Base-by-base conservation (phyloP, 805 yeast species). In the Saccharomycopsis sp. region DNA sequence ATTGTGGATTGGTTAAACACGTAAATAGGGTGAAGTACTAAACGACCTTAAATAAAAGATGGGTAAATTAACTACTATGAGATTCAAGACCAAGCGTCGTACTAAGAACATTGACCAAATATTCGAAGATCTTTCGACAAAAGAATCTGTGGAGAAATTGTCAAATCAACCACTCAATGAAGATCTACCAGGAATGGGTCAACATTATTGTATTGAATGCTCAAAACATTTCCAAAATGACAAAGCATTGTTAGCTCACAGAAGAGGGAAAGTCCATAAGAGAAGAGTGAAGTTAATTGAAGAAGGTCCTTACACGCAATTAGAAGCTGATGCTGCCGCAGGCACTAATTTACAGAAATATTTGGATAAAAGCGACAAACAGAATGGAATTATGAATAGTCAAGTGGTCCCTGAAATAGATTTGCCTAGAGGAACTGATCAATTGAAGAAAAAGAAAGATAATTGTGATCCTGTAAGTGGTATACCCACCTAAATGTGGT, bases 171-270 rank as follows among this genome's bases (percentile, higher is more conserved):
- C 86, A 4, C 62, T 85, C 45, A 96, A 90, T 62, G 97, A 90
- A 65, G 77, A 79, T 36, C 81, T 82, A 59, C 89, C 97, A 1
- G 99, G 99, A 1, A 66, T 93, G 53, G 99, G 96, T 13, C 97
- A 93, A 64, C 82, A 77, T 63, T 93, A 86, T 63, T 93, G 97
- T 64, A 72, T 93, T 43, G 95, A 88, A 52, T 93, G 99, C 70
- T 94, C 95, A 40, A 85, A 82, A 60, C 87, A 93, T 63, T 87
- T 79, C 58, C 96, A 89, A 60, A 79, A 81, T 46, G 87, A 83
- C 37, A 61, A 64, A 26, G 83, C 95, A 5, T 69, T 85, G 44
- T 77, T 76, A 49, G 71, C 80, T 11, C 99, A 93, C 65, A 65
- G 73, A 51, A 76, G 77, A 54, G 71, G 83, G 3, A 89, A 88